Base-by-base conservation (phyloP, 768 basidiomycete species). In the Lenzites betulinus region DNA sequence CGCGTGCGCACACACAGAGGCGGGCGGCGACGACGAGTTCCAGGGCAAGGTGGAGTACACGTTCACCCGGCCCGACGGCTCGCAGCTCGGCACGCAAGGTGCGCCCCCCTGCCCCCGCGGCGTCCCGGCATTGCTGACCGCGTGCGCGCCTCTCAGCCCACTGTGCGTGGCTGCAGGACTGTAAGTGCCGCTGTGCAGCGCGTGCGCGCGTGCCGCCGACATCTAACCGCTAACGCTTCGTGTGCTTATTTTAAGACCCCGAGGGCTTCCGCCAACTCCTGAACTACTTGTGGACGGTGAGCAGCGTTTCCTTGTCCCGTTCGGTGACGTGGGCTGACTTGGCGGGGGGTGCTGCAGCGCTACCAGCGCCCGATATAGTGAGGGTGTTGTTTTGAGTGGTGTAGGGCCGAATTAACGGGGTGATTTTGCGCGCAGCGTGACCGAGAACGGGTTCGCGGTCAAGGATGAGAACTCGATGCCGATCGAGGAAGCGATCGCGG, bases 371-470 rank as follows among this genome's bases (percentile, higher is more conserved):
- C 86, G 0, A 84, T 89, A 60, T 85, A 82, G 84, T 82, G 60
- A 49, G 80, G 20, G 28, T 42, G n/a, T 22, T 23, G 28, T 30
- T 18, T 18, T 22, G 16, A 26, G 11, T 13, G 43, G 35, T 13
- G 36, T 8, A 18, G 16, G 5, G 23, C 11, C 30, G 30, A 9
- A 42, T 26, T 56, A 1, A 44, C 22, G 5, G n/a, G 49, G 33
- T 44, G 20, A 46, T 22, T 52, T 38, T 26, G 15, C 33, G 35
- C 28, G 11, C 51, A 86, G 85, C 66, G 84, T 89, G n/a, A 89
- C 87, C 2, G 87, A 90, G 74, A 90, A 89, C 66, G 86, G 87
- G 0, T 89, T 88, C 67, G 81, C 86, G 12, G 84, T 89, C 52
- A 88, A 87, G 69, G 78, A 82, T 59, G 88, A 89, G 71, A 80